Evolutionary conservation across 2,329 filamentous ascomycete species (phyloP).

Genomic region (Calcarisporium arbuscula): DNA sequence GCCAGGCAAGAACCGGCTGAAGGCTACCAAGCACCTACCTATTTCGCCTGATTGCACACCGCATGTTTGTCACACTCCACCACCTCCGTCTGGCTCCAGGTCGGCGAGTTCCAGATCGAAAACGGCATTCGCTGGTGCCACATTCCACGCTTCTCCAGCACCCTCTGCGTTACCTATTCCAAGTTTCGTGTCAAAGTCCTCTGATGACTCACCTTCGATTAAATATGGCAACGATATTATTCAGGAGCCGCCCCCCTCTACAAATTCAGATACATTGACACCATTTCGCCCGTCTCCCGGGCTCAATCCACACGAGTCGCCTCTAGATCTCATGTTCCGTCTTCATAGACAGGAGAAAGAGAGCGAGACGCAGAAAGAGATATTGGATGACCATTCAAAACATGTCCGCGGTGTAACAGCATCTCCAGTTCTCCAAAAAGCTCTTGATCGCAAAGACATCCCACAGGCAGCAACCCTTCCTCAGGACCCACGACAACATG

Average conservation of each 20-base stretch:
- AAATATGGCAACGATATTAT: constrained; percentile 28
- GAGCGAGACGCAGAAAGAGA: constrained; percentile 48
- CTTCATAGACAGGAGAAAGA: constrained; percentile 76
- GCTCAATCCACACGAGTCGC: constrained; percentile 52
- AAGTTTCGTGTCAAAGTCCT: constrained; percentile 72
- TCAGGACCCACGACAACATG: constrained; percentile 17
- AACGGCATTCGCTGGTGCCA: constrained; percentile 80
- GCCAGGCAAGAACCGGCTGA: constrained; percentile 22
- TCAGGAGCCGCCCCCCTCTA: constrained; percentile 44
- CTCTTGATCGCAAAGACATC: constrained; percentile 17
- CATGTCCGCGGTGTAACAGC: constrained; percentile 45
- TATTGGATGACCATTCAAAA: constrained; percentile 34
- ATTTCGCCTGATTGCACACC: constrained; percentile 36
- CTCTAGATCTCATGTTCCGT: constrained; percentile 84
- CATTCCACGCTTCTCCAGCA: constrained; percentile 91
- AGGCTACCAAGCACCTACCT: constrained; percentile 21
- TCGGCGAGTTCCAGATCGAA: constrained; percentile 38
- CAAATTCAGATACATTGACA: constrained; percentile 44
- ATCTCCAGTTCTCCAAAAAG: constrained; percentile 34
- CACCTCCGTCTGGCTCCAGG: constrained; percentile 32
- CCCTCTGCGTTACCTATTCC: constrained; percentile 86
- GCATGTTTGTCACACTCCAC: constrained; percentile 35
- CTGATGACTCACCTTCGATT: constrained; percentile 53
- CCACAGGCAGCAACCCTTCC: constrained; percentile 17
- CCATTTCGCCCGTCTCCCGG: constrained; percentile 31